A percentile compares a stretch with the other conserved stretches of the same genome.
phyloP scores from a whole-genome alignment of 108 stramenopile species.

The Conticribra weissflogii region DNA sequence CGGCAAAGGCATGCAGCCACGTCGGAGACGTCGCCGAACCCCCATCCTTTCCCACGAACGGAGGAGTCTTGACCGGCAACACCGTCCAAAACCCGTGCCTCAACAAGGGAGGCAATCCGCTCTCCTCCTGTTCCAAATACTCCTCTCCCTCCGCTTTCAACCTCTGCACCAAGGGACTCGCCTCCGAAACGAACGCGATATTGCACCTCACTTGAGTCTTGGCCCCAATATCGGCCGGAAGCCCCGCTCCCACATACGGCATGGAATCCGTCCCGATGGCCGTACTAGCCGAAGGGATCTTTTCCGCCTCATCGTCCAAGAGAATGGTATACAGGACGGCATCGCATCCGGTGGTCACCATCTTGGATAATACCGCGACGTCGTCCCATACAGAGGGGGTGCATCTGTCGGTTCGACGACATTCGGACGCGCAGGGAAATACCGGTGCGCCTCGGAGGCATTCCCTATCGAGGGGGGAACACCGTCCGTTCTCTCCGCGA shows the following conservation, averaged over 20 bases:
- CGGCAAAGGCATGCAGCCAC: slow-evolving; percentile 43
- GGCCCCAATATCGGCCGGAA: slow-evolving; percentile 29
- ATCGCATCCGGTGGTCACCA: slow-evolving; percentile 62
- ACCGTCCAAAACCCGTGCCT: slow-evolving; percentile 79
- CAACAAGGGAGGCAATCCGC: slow-evolving; percentile 32
- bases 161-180: slow-evolving; percentile 55
- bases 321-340: slow-evolving; percentile 78
- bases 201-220: slow-evolving; percentile 56
- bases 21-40: slow-evolving; percentile 4
- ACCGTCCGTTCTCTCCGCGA: slow-evolving; percentile 52
- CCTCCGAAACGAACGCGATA: slow-evolving; percentile 78
- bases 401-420: slow-evolving; percentile 65
- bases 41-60: too few relatives aligned
- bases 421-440: slow-evolving; percentile 86
- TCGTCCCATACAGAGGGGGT: slow-evolving; percentile 73
- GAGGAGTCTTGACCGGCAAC: slow-evolving; percentile 55
- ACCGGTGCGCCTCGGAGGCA: slow-evolving; percentile 77
- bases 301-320: slow-evolving; percentile 55
- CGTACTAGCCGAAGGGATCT: slow-evolving; percentile 64
- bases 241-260: slow-evolving; percentile 55
- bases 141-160: slow-evolving; percentile 41
- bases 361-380: slow-evolving; percentile 51
- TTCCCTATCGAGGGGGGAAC: slow-evolving; percentile 69
- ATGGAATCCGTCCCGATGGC: slow-evolving; percentile 42
- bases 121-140: slow-evolving; percentile 29